These are phyloP conservation scores for Flaveria linearis DNA, from an alignment of 129 eudicot genomes.

Conservation along the genomic window DNA sequence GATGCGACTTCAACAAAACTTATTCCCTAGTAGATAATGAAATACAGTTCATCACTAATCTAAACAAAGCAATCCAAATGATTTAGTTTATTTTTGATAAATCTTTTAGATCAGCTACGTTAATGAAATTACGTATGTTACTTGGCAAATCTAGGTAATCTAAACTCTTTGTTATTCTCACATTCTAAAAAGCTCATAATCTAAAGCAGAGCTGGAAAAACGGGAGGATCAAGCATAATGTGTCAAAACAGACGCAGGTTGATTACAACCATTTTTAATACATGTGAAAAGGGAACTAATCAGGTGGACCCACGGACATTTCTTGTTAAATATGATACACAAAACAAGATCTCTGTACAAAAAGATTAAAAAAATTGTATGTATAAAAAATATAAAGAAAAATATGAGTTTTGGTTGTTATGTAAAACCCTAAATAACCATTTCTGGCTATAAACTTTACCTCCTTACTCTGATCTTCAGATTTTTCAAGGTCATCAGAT, in stretches of 20 bases:
- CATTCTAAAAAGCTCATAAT: neutral
- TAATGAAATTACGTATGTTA: neutral
- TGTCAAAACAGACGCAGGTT: neutral
- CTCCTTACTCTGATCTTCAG: constrained; percentile 30
- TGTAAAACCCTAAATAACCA: neutral
- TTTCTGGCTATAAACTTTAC: constrained; percentile 21
- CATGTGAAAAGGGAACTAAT: neutral
- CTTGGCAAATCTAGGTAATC: neutral
- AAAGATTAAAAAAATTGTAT: neutral
- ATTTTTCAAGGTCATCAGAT: constrained; percentile 24
- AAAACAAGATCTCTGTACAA: neutral
- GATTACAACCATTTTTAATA: neutral
- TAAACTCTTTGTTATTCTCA: neutral
- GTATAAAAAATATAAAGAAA: constrained; percentile 6
- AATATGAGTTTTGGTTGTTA: neutral
- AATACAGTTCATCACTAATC: neutral
- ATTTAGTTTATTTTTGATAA: neutral
- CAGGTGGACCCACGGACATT: neutral
- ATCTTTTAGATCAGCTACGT: neutral
- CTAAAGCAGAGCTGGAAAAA: neutral
- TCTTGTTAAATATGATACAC: neutral
- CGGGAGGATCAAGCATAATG: neutral
- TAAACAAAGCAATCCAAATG: neutral
- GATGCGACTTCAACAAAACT: constrained; percentile 21
- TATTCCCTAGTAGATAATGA: constrained; percentile 32